phyloP scores from a whole-genome alignment of 805 yeast genomes.

The Zygoascus ofunaensis region DNA sequence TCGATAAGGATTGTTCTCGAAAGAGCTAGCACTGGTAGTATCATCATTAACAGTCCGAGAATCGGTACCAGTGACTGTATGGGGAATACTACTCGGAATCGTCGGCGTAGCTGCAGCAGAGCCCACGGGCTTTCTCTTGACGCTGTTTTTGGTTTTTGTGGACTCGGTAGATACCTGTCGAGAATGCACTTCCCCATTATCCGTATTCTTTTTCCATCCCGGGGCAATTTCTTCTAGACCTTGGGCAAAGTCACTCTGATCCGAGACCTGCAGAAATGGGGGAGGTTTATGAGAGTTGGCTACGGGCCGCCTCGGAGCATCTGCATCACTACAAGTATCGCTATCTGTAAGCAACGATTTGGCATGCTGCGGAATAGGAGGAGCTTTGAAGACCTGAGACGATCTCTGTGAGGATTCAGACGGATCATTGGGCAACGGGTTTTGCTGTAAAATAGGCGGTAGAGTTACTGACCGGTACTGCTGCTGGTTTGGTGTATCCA shows the following conservation, averaged over 20 bases:
- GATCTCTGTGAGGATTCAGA: background rate
- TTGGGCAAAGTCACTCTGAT: slow-evolving; percentile 1
- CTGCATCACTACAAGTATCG: background rate
- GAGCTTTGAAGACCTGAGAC: background rate
- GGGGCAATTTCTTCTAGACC: slow-evolving; percentile 8
- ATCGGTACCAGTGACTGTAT: no score
- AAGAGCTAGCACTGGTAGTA: no score
- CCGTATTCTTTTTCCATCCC: slow-evolving; percentile 3
- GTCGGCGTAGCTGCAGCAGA: slow-evolving; percentile 2
- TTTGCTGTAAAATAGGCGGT: background rate
- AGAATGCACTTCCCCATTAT: background rate
- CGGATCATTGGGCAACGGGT: slow-evolving; percentile 1
- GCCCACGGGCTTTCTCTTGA: slow-evolving; percentile 19
- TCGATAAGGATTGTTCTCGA: no score
- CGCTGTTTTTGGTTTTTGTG: slow-evolving; percentile 6
- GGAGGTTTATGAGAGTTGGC: background rate
- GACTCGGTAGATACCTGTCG: background rate
- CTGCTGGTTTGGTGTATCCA: background rate
- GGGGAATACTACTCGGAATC: no score
- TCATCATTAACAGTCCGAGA: no score
- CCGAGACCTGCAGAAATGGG: background rate
- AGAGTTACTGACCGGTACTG: slow-evolving; percentile 1
- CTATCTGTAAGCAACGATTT: background rate
- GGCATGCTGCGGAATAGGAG: background rate
- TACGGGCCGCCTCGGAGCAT: no score